Evolutionary conservation across 306 rosid genomes (phyloP), one percentile per base, ranked within the genome.

Genomic region (Phaseolus lunatus): DNA sequence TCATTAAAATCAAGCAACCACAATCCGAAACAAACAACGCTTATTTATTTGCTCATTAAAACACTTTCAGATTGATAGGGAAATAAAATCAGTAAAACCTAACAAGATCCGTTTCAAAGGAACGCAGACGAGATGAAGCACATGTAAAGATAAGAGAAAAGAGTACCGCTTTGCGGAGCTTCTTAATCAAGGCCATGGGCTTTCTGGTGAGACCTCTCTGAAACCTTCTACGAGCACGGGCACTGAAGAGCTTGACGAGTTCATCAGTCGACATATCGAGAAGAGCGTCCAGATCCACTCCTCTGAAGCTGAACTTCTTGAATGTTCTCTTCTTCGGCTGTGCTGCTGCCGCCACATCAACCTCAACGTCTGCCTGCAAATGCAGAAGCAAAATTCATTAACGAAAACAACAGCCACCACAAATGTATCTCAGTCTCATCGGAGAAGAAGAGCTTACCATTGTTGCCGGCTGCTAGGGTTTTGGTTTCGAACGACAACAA

Each of bases 151-250:
- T n/a, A 2, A 16, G 7, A 49, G 61, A 9, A 20, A 20, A 8
- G 35, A 11, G 67, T 73, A 92, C 97, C 83, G 98, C 98, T 75
- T 91, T 94, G 79, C 98, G 97, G 6, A 94, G 98, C 87, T 94
- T 94, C 92, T 94, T 94, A 71, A 94, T 91, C 73, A 94, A 64
- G 16, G 98, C 98, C 98, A 94, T 94, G 11, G 98, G 98, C 89
- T 94, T 94, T 22, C 98, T 78, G 79, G 90, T 94, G 83, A 94
- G 72, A 31, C 97, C 98, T 78, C 97, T 94, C 79, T 92, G 92
- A 80, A 94, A 94, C 97, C 98, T 93, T 87, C 98, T 87, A 67
- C 98, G 96, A 57, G 98, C 98, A 12, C 98, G 81, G 3, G 98
- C 94, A 50, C 76, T 67, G 88, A 93, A 93, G 48, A 90, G 94